A percentile compares a stretch with the other conserved stretches of the same genome.
These are phyloP conservation scores for Barbarea vulgaris DNA, from an alignment of 345 rosid genomes.

Conservation along the genomic window DNA sequence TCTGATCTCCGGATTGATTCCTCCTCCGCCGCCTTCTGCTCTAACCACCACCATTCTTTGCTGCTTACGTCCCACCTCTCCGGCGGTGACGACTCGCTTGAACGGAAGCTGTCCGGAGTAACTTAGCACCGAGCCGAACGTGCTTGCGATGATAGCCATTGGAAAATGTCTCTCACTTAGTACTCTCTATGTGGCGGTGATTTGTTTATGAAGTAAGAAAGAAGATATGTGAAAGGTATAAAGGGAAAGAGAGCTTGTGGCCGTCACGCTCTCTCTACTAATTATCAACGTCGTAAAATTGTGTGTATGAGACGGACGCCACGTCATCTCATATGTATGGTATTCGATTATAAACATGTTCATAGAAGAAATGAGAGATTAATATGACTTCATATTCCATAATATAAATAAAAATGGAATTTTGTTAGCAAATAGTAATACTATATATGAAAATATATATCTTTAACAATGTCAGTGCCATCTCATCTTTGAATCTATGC, in stretches of 20 bases:
- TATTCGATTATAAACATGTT: background rate
- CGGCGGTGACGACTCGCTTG: conserved; percentile 16
- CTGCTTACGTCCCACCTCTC: conserved; percentile 21
- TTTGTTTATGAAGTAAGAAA: conserved; percentile 12
- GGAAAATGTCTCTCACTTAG: conserved; percentile 7
- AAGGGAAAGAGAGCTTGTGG: conserved; percentile 50
- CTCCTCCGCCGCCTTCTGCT: conserved; percentile 62
- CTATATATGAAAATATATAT: background rate
- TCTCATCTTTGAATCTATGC: background rate
- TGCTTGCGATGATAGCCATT: conserved; percentile 45
- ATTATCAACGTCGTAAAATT: background rate
- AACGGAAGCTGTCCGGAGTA: conserved; percentile 38
- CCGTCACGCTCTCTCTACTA: conserved; percentile 46
- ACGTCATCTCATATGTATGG: background rate
- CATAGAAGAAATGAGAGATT: background rate
- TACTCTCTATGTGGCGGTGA: conserved; percentile 17
- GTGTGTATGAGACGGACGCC: background rate
- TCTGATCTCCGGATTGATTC: conserved; percentile 76
- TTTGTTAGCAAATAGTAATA: background rate
- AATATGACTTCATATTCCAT: background rate
- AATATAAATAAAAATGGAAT: background rate
- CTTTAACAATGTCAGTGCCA: no score
- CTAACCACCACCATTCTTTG: conserved; percentile 57
- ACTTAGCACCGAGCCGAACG: conserved; percentile 34
- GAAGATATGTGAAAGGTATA: conserved; percentile 26